A percentile compares a stretch with the other conserved stretches of the same genome.
Conservation (phyloP, 1,139 yeast species). For the Taphrina populina region DNA sequence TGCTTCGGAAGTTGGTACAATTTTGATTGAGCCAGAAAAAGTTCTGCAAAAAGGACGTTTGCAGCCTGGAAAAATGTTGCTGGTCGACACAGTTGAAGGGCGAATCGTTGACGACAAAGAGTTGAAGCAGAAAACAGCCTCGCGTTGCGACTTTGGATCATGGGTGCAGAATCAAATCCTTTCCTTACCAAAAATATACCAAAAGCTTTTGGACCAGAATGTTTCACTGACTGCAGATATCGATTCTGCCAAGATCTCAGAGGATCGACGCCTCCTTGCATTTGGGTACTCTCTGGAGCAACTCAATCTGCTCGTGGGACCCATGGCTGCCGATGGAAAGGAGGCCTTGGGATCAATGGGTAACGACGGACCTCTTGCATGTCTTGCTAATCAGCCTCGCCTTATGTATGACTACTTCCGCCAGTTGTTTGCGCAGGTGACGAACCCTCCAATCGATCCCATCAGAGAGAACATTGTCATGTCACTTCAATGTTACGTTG, state of each 20-base stretch:
- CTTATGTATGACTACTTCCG: conserved; percentile 90
- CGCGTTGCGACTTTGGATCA: conserved; percentile 84
- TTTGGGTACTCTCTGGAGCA: conserved; percentile 94
- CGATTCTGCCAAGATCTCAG: conserved; percentile 43
- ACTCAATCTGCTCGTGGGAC: conserved; percentile 74
- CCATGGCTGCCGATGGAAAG: conserved; percentile 89
- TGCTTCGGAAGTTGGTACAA: conserved; percentile 97
- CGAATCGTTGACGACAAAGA: conserved; percentile 90
- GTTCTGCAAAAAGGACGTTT: conserved; percentile 88
- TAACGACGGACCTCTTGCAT: conserved; percentile 95
- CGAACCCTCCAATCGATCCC: conserved; percentile 98
- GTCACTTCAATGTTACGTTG: conserved; percentile 95
- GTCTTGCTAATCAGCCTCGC: conserved; percentile 89
- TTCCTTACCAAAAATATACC: conserved; percentile 70
- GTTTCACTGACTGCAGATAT: conserved; percentile 45
- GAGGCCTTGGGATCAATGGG: conserved; percentile 99
- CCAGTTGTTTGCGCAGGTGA: conserved; percentile 95
- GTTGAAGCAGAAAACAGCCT: conserved; percentile 76
- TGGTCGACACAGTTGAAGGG: conserved; percentile 91
- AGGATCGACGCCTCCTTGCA: conserved; percentile 78
- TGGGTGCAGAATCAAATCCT: conserved; percentile 89
- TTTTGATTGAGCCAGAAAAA: conserved; percentile 79
- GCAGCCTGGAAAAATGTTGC: conserved; percentile 93
- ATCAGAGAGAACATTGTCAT: conserved; percentile 94
- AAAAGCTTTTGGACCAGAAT: conserved; percentile 57